Base-by-base conservation (phyloP, 805 yeast genomes). In the Teunomyces atbi region DNA sequence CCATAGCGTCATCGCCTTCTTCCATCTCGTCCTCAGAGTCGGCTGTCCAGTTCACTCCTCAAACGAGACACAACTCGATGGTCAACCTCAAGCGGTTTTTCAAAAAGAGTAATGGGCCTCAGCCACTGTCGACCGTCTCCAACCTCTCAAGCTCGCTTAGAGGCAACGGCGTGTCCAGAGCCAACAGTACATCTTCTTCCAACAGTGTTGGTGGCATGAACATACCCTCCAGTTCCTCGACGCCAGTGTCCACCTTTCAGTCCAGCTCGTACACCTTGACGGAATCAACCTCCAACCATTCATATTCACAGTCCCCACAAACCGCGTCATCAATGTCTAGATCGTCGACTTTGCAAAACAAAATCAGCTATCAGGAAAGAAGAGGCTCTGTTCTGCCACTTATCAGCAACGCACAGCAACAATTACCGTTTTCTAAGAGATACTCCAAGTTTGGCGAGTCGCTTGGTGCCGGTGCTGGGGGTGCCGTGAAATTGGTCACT, bases 381-480 rank as follows among this genome's bases (percentile, higher is more conserved):
- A 56, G 69, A 42, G 69, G 67, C 6, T 69, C 73, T 3, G 73
- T 68, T 26, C 64, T 64, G 50, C 59, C 61, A 3, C 41, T 64
- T 5, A 49, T 65, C 19, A 59, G 10, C 33, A 30, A 44, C 37
- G 52, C 45, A 13, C 51, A 49, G 32, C 63, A 52, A 42, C 61
- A 65, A 32, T 61, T 61, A 56, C 90, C 91, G 1, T 83, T 84
- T 54, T 80, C 86, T 34, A 89, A 85, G 59, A 73, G 90, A 54
- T 90, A 89, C 64, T 80, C 85, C 43, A 86, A 84, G 61, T 83
- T 86, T 45, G 96, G 96, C 44, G 92, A 89, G 51, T 86, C 81
- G 48, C 74, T 91, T 41, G 97, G 97, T 45, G 94, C 94, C 16
- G 97, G 97, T 45, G 97, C 97, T 2, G 97, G 97, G 42, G 97